Evolutionary conservation across 208 protist species (phyloP), one percentile per base, ranked within the genome.

Genomic region (Phytomonas sp.): DNA sequence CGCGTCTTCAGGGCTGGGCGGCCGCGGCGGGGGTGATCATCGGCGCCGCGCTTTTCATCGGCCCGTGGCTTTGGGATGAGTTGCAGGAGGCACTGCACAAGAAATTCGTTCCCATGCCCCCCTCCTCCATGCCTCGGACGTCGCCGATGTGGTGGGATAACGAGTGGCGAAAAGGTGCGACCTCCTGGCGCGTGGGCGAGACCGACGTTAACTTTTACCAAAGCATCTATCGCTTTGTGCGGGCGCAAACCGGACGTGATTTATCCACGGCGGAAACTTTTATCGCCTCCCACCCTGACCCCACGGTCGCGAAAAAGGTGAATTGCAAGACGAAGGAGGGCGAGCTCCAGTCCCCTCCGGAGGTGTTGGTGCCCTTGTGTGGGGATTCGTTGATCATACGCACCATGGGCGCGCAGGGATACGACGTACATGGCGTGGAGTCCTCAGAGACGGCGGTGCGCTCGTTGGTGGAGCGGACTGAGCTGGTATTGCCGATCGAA

Each of bases 141-240:
- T 94, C 91, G 9, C 77, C 85, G 29, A 70, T 71, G 67, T 96
- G 91, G 91, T 96, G 91, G 89, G 91, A 94, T 79, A 94, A 94
- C 53, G 87, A 94, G 79, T 96, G 91, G 89, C 84, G 86, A 15
- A 93, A 91, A 63, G 85, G 83, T 73, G 92, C 90, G 66, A 74
- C 87, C 17, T 62, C 80, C 13, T 96, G 91, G 91, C 84, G 89
- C 17, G 77, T 78, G 0, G 88, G 88, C 2, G 88, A 96, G 79
- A 80, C 83, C 28, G 67, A 33, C 30, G 29, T 2, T 0, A 70
- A 80, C 72, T 96, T 96, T 72, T 91, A 85, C 65, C 76, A 79
- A 20, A 73, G 70, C 13, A 75, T 80, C n/a, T 93, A 89, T 72
- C 67, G 67, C 60, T 96, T 87, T 67, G 73, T 96, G 34, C 73